Evolutionary conservation across 805 yeast genomes (phyloP), one percentile per base, ranked within the genome.

Genomic region (Candida pini): DNA sequence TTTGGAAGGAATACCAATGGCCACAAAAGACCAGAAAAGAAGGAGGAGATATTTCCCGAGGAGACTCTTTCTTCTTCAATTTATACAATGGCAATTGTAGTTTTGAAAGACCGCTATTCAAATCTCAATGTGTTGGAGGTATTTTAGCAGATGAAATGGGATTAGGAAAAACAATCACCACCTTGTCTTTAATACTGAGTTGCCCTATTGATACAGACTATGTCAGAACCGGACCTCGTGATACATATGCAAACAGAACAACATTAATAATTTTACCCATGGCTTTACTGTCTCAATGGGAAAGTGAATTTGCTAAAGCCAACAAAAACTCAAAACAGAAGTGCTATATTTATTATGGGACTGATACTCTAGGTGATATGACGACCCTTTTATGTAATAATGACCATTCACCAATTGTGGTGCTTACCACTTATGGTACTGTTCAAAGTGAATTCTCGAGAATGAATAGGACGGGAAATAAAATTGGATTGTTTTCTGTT

Each of bases 111-210:
- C 97, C 96, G 1, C 47, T 77, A 9, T 63, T 87, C 26, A 74
- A 69, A 38, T 66, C 79, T 2, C 50, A 71, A 14, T 69, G 80
- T 31, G 66, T 68, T 31, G 97, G 97, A 24, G 97, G 97, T 2
- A 83, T 89, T 15, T 62, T 89, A 12, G 95, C 97, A 0, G 97
- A 89, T 62, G 97, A 89, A 56, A 89, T 89, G 97, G 97, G 97
- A 0, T 66, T 89, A 7, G 97, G 97, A 28, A 89, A 89, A 53
- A 89, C 97, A 0, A 82, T 89, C 17, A 82, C 95, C 1, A 76
- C 95, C 0, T 58, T 87, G 34, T 71, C 96, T 0, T 60, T 90
- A 31, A 67, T 89, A 9, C 75, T 81, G 37, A 69, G 85, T 0
- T 78, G 70, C 8, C 84, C 87, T 0, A 54, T 47, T 30, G 89